A percentile compares a stretch with the other conserved stretches of the same genome.
These are phyloP conservation scores for Neonectria magnoliae DNA, from an alignment of 2,329 filamentous ascomycete species.

Conservation along the genomic window DNA sequence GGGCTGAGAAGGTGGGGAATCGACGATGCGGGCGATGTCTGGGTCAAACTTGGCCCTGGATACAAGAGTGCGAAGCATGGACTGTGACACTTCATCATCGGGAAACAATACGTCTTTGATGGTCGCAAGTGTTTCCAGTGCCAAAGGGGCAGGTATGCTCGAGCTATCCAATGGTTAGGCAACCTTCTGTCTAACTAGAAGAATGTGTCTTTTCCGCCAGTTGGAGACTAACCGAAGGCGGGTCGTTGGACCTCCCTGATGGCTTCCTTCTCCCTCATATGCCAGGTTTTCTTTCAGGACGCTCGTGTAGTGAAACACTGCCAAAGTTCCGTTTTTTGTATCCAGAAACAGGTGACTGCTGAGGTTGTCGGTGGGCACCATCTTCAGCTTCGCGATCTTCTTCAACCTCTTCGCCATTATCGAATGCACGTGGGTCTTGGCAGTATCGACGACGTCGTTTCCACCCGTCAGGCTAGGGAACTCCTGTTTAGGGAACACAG, in stretches of 20 bases:
- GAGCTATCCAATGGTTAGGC: background rate
- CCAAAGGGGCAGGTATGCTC: constrained; percentile 1
- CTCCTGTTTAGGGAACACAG: background rate
- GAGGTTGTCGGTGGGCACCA: constrained; percentile 21
- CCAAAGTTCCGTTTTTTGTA: constrained; percentile 6
- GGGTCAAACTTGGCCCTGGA: constrained; percentile 8
- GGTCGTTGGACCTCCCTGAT: background rate
- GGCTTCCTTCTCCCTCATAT: background rate
- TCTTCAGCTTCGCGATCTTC: constrained; percentile 14
- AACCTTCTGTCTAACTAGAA: background rate
- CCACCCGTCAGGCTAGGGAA: background rate
- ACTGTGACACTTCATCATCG: background rate
- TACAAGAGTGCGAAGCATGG: constrained; percentile 1
- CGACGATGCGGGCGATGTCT: background rate
- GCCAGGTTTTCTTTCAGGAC: constrained; percentile 18
- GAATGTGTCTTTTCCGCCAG: too few relatives aligned
- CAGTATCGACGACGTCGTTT: background rate
- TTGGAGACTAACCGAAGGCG: background rate
- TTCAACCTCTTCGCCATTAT: constrained; percentile 14
- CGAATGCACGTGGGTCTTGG: background rate
- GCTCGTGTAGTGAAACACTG: constrained; percentile 21
- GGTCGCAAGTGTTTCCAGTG: constrained; percentile 7
- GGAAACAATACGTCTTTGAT: constrained; percentile 6
- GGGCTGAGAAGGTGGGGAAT: background rate
- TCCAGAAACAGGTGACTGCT: constrained; percentile 17